These are phyloP conservation scores for Metarhizium humberi DNA, from an alignment of 2,329 filamentous ascomycete species.

Conservation along the genomic window DNA sequence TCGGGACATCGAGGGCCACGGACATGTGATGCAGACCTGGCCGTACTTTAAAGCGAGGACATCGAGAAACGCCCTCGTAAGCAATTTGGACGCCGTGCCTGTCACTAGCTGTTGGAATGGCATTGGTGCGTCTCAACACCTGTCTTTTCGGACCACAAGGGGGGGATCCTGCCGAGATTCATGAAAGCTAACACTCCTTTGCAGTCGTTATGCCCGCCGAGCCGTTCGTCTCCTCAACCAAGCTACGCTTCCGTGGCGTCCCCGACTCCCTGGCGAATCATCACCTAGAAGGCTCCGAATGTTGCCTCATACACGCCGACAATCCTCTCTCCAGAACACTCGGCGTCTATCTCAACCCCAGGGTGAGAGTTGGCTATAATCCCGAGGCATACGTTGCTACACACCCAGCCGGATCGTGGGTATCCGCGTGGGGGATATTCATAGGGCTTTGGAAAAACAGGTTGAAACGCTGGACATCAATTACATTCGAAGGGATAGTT, in stretches of 20 bases:
- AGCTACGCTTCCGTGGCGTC: conserved; percentile 54
- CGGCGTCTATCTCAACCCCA: conserved; percentile 61
- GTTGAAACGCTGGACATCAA: conserved; percentile 31
- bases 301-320: conserved; percentile 67
- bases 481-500: conserved; percentile 20
- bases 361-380: conserved; percentile 59
- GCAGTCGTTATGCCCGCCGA: conserved; percentile 40
- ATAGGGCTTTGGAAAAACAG: conserved; percentile 51
- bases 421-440: conserved; percentile 37
- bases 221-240: conserved; percentile 39
- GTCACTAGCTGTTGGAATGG: conserved; percentile 38
- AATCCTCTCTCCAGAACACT: conserved; percentile 44
- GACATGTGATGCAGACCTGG: conserved; percentile 44
- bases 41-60: conserved; percentile 44
- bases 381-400: conserved; percentile 40
- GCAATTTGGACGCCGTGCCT: conserved; percentile 34
- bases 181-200: neutral
- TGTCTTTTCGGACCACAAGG: no score
- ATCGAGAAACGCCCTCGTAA: conserved; percentile 45
- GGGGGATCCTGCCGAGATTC: neutral
- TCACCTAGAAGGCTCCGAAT: conserved; percentile 70
- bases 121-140: conserved; percentile 21
- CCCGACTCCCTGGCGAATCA: conserved; percentile 49
- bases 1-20: conserved; percentile 41
- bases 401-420: conserved; percentile 33